Base-by-base conservation (phyloP, 1,139 yeast species). In the Scheffersomyces segobiensis region DNA sequence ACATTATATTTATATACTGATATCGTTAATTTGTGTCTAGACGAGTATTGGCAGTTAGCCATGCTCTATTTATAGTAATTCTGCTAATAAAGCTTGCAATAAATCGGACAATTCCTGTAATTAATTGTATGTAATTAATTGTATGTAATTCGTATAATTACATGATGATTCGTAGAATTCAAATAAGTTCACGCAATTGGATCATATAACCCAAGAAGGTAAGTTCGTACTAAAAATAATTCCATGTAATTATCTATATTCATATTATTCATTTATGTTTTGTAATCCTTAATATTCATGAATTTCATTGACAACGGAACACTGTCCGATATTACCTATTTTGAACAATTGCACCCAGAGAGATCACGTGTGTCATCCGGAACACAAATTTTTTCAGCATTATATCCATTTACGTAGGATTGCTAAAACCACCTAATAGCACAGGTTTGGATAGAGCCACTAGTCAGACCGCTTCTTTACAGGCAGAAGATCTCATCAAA, bases 361-460 rank as follows among this genome's bases (percentile, higher is more conserved):
- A 19, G 42, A 46, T 60, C 62, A 60, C 62, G 62, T 59, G 62
- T 26, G n/a, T 18, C 46, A 56, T 58, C 63, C 62, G 65, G 65
- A 59, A 54, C 61, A 60, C 60, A 60, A 63, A 64, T 59, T 64
- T 64, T 64, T 64, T 58, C 49, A 55, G 47, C 54, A 52, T 52
- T 39, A 50, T 42, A 47, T 32, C 53, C 50, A 53, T 46, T 24
- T 55, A 48, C 50, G 26, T 48, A 48, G 42, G 42, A 32, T 32
- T 32, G 42, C 42, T 32, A 32, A 32, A 32, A 32, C 42, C 42
- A 32, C 42, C 17, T 32, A 32, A 32, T 17, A 32, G 42, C 42
- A 32, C 14, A 10, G 17, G 42, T 32, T 32, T 32, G 17, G 42
- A 32, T 2, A 32, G 42, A 32, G 12, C 14, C 14, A 12, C 42